A percentile compares a stretch with the other conserved stretches of the same genome.
These are phyloP conservation scores for Rhododendron williamsianum DNA, from an alignment of 148 eudicot species.

Conservation along the genomic window DNA sequence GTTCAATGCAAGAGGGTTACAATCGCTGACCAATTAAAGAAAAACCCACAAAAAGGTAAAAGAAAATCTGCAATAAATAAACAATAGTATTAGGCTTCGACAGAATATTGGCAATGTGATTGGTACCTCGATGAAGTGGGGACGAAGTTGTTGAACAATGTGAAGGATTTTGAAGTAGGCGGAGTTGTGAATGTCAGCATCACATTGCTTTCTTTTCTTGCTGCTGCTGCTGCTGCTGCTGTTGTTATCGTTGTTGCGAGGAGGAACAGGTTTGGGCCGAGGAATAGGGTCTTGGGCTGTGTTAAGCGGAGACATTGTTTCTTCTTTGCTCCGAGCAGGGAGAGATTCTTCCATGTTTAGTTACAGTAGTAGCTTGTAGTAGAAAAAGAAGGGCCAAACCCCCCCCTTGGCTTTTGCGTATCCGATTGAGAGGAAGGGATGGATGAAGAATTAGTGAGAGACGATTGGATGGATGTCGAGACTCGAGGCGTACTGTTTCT, in stretches of 20 bases:
- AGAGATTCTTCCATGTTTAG: not conserved
- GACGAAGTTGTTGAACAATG: conserved; percentile 15
- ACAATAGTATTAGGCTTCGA: not conserved
- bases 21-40: not conserved
- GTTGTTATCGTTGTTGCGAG: too few species aligned
- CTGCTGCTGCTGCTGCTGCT: not conserved
- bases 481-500: not conserved
- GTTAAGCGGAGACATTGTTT: not conserved
- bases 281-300: not conserved
- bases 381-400: too few species aligned
- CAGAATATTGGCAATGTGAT: not conserved
- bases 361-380: too few species aligned
- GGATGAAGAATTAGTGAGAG: not conserved
- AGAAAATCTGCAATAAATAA: not conserved
- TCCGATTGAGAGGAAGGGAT: not conserved
- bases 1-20: not conserved
- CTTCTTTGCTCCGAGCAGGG: not conserved
- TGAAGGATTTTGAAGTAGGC: conserved; percentile 16
- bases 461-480: not conserved
- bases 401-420: not conserved
- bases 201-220: not conserved
- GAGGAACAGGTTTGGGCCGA: not conserved
- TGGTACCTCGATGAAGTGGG: conserved; percentile 14
- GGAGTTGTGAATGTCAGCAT: conserved; percentile 14
- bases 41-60: not conserved